Base-by-base conservation (phyloP, 2,329 filamentous ascomycete genomes). In the Tolypocladium inflatum region DNA sequence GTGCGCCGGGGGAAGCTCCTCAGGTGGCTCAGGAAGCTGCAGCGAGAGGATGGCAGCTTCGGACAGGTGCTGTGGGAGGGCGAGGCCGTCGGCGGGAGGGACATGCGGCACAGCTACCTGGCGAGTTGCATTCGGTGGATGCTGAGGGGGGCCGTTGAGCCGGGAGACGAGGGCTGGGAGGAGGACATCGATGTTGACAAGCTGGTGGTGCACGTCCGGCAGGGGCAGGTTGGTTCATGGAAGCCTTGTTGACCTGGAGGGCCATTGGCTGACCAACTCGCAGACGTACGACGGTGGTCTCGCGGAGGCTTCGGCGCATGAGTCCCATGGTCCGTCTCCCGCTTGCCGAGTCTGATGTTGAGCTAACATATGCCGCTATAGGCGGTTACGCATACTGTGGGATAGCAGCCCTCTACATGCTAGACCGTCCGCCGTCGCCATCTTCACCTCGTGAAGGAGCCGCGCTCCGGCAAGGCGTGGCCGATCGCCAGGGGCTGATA, bases 341-440 rank as follows among this genome's bases (percentile, higher is more conserved):
- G 2, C 41, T 10, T 0, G 35, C 42, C 33, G 8, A 13, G 19
- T 7, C 7, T 38, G 4, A 30, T 15, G n/a, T 37, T 21, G 10
- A 23, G 41, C 41, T 45, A 33, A 43, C 54, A 43, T 11, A 21
- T 21, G 1, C 41, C 30, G 4, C 21, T 19, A 19, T n/a, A 91
- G 89, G 90, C 64, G 94, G 94, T 23, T 93, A 96, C 71, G 91
- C 90, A 11, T 97, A 92, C 76, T 97, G 91, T 71, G 91, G 88
- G 9, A 81, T 97, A 57, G 86, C 84, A 13, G 88, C 91, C 5
- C 76, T 97, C 6, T 82, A 84, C 2, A 83, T 97, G 55, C 78
- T 97, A n/a, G 83, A 84, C 60, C 82, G 85, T 13, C 78, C 88
- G 1, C 73, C 77, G 1, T 70, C 75, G 15, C 65, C 65, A 19